These are phyloP conservation scores for Calocybe cyanea DNA, from an alignment of 768 basidiomycete genomes.

Conservation along the genomic window DNA sequence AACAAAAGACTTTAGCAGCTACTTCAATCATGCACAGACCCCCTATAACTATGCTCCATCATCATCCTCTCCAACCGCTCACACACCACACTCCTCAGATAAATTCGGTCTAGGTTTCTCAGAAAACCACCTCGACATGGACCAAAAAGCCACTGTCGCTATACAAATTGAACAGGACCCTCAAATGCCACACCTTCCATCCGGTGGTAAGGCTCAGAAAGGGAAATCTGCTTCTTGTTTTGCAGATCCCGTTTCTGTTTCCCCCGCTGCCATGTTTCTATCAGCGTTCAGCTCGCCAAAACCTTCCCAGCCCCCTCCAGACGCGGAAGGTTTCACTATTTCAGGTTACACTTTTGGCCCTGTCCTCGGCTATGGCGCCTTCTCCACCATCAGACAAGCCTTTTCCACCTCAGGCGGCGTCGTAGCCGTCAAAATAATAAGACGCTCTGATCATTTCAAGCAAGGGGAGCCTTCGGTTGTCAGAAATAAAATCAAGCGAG, in stretches of 20 bases:
- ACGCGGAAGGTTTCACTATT: conserved; percentile 65
- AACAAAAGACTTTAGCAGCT: conserved; percentile 3
- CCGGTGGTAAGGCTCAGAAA: conserved; percentile 2
- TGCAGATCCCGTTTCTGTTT: conserved; percentile 29
- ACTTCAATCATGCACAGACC: conserved; percentile 5
- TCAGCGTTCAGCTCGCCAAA: conserved; percentile 52
- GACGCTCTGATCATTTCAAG: conserved; percentile 50
- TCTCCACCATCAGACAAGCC: conserved; percentile 76
- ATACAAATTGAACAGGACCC: conserved; percentile 11
- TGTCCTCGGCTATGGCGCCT: conserved; percentile 75
- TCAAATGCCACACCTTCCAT: neutral
- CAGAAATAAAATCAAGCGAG: conserved; percentile 60
- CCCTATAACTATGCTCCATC: neutral
- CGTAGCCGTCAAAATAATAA: conserved; percentile 83
- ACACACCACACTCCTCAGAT: conserved; percentile 3
- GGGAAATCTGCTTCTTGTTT: conserved; percentile 11
- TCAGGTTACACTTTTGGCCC: conserved; percentile 73
- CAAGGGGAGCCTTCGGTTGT: conserved; percentile 44
- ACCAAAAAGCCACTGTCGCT: conserved; percentile 21
- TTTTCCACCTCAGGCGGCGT: conserved; percentile 57
- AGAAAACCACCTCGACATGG: conserved; percentile 16
- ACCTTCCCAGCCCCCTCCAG: conserved; percentile 37
- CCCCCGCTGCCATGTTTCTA: conserved; percentile 75
- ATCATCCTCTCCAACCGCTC: conserved; percentile 5
- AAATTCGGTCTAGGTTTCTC: conserved; percentile 1